Evolutionary conservation across 768 basidiomycete genomes (phyloP).

Genomic region (Pholiota microspora): DNA sequence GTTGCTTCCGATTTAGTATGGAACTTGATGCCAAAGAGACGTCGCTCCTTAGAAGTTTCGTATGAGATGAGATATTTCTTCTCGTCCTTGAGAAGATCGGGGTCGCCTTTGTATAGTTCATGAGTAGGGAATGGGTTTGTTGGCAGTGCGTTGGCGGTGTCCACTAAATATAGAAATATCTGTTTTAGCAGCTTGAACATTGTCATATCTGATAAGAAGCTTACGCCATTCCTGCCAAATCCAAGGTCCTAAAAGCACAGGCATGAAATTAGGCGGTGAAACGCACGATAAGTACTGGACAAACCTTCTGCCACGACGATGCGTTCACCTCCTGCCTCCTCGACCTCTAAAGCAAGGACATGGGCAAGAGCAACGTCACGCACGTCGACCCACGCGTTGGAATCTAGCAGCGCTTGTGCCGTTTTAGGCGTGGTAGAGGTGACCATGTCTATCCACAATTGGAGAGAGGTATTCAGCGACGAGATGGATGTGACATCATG

Average conservation of each 20-base stretch:
- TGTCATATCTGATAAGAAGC: conserved; percentile 9
- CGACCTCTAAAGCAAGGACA: conserved; percentile 44
- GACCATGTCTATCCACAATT: conserved; percentile 24
- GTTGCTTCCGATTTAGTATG: conserved; percentile 27
- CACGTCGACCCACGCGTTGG: conserved; percentile 43
- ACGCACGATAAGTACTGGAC: not conserved
- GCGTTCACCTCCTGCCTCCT: conserved; percentile 53
- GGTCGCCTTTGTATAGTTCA: conserved; percentile 24
- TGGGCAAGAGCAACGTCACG: conserved; percentile 59
- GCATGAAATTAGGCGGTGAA: not conserved
- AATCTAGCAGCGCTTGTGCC: conserved; percentile 14
- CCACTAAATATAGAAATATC: conserved; percentile 20
- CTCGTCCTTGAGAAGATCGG: conserved; percentile 19
- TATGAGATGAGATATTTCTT: conserved; percentile 20
- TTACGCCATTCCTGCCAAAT: conserved; percentile 37
- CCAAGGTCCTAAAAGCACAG: conserved; percentile 18
- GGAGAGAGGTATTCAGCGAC: conserved; percentile 38
- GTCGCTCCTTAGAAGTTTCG: conserved; percentile 26
- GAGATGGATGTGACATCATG: conserved; percentile 33
- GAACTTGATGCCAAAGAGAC: conserved; percentile 30
- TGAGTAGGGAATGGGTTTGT: conserved; percentile 22
- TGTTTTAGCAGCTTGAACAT: not conserved
- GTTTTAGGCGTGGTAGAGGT: conserved; percentile 18
- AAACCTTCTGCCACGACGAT: conserved; percentile 45
- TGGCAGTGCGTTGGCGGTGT: conserved; percentile 27